Evolutionary conservation across 768 basidiomycete species (phyloP).

Genomic region (Trametes maxima): DNA sequence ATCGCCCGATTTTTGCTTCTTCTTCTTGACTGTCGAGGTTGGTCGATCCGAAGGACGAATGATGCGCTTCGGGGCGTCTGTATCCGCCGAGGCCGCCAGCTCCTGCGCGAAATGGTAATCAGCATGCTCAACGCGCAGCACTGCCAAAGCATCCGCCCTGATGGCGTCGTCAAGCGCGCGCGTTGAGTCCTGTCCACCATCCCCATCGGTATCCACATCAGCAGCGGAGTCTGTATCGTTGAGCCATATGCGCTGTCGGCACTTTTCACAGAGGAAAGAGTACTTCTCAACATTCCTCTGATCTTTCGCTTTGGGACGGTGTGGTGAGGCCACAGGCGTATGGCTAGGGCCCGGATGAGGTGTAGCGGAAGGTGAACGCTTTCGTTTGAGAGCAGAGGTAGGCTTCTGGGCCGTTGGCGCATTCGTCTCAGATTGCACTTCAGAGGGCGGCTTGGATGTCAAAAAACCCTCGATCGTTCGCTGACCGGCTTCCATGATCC

Average conservation of each 20-base stretch:
- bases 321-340: background rate
- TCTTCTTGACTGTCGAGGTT: conserved; percentile 28
- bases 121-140: conserved; percentile 69
- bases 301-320: background rate
- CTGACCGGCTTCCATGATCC: conserved; percentile 75
- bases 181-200: conserved; percentile 33
- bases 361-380: background rate
- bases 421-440: conserved; percentile 13
- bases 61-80: conserved; percentile 25
- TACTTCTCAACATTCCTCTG: conserved; percentile 18
- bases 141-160: conserved; percentile 40
- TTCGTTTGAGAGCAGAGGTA: conserved; percentile 14
- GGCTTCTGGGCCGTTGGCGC: background rate
- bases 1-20: conserved; percentile 34
- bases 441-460: conserved; percentile 34
- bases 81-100: conserved; percentile 51
- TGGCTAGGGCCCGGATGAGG: background rate
- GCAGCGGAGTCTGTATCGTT: conserved; percentile 23
- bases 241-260: conserved; percentile 49
- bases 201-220: conserved; percentile 27
- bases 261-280: conserved; percentile 63
- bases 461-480: conserved; percentile 89
- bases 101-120: conserved; percentile 91
- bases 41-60: conserved; percentile 25
- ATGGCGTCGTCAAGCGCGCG: conserved; percentile 29